These are phyloP conservation scores for Saccharum hybrid DNA, from an alignment of 202 grass and related monocot genomes.

Conservation along the genomic window DNA sequence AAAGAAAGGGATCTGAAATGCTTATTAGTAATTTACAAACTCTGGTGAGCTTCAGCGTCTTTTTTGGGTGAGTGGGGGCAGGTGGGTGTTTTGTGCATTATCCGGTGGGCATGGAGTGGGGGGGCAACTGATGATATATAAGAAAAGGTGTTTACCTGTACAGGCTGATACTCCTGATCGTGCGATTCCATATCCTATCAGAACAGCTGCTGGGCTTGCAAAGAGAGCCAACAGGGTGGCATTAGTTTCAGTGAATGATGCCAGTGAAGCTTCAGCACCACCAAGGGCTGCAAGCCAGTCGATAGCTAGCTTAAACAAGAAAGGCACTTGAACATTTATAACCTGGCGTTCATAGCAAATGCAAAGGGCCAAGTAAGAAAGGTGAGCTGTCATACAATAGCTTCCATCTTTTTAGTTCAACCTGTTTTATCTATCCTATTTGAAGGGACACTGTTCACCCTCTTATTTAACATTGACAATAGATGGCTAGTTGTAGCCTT, in stretches of 20 bases:
- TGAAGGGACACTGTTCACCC: conserved; percentile 13
- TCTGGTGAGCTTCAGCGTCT: neutral
- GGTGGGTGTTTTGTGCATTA: neutral
- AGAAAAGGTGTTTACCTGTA: conserved; percentile 63
- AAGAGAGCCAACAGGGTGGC: conserved; percentile 92
- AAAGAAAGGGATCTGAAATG: conserved; percentile 18
- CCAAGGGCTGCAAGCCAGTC: conserved; percentile 89
- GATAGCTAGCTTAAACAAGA: conserved; percentile 97
- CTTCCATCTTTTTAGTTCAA: conserved; percentile 25
- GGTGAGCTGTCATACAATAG: conserved; percentile 6
- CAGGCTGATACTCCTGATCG: conserved; percentile 87
- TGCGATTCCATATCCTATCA: conserved; percentile 98
- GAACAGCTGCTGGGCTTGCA: conserved; percentile 94
- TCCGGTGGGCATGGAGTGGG: neutral
- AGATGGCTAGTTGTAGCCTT: conserved; percentile 14
- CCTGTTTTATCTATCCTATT: conserved; percentile 16
- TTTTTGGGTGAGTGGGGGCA: neutral
- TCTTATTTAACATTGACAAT: conserved; percentile 28
- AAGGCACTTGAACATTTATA: conserved; percentile 99
- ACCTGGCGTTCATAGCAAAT: conserved; percentile 69
- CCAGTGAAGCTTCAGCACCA: conserved; percentile 68
- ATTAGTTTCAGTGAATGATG: conserved; percentile 93
- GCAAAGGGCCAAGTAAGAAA: conserved; percentile 48
- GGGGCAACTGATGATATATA: neutral
- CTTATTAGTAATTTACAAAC: conserved; percentile 20